Conservation (phyloP, 129 eudicot species). For the Solidago caesia region DNA sequence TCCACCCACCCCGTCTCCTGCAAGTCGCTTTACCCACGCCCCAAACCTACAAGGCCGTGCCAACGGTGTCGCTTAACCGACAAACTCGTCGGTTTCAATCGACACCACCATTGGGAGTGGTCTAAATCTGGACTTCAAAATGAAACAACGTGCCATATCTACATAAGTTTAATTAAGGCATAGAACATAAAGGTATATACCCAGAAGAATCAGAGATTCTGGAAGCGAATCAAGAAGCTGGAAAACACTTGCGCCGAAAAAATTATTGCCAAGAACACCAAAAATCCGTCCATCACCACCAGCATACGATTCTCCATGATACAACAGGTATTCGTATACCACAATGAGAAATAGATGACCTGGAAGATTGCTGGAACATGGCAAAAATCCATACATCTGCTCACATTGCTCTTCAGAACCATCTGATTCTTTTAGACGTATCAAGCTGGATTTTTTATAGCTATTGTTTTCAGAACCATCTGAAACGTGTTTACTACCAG, state of each 20-base stretch:
- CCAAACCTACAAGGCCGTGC: no score
- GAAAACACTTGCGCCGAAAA: slow-evolving; percentile 70
- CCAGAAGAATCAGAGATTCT: slow-evolving; percentile 69
- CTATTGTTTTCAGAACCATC: slow-evolving; percentile 29
- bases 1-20: no score
- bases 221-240: slow-evolving; percentile 70
- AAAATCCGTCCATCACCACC: slow-evolving; percentile 65
- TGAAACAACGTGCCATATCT: background rate
- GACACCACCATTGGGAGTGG: no score
- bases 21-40: no score
- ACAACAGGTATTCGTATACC: slow-evolving; percentile 63
- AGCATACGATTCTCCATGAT: slow-evolving; percentile 62
- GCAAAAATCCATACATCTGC: slow-evolving; percentile 78
- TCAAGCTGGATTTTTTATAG: background rate
- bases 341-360: slow-evolving; percentile 68
- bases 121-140: no score
- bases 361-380: slow-evolving; percentile 55
- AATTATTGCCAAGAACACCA: slow-evolving; percentile 76
- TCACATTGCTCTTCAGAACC: slow-evolving; percentile 36
- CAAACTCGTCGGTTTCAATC: no score
- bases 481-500: slow-evolving; percentile 18
- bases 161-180: background rate
- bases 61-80: no score
- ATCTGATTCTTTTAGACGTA: slow-evolving; percentile 24
- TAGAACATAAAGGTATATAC: slow-evolving; percentile 32